Base-by-base conservation (phyloP, 2,329 filamentous ascomycete genomes). In the Celoporthe dispersa region DNA sequence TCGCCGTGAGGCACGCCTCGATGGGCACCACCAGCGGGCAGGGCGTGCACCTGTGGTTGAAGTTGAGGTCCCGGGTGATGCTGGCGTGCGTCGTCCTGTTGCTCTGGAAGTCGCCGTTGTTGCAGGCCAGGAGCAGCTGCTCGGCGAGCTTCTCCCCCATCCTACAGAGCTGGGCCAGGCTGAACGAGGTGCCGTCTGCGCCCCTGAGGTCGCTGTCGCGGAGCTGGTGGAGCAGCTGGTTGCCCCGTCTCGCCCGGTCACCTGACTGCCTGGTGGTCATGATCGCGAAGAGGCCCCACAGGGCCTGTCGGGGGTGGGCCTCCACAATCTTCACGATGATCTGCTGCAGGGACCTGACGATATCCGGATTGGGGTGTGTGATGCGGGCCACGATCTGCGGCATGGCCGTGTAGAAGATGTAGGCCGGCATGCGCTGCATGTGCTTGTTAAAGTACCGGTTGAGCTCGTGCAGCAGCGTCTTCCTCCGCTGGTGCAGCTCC, bases 321-420 rank as follows among this genome's bases (percentile, higher is more conserved):
- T 90, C 86, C 11, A 97, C 91, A n/a, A 98, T 93, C 78, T 93
- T 95, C 71, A 91, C 83, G 68, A 99, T 94, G 74, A 98, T 95
- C 44, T 87, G 86, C 67, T 91, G 88, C 8, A 99, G 83, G 12
- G 92, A 84, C 70, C 91, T 88, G 80, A 93, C 97, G 1, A 97
- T 94, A 1, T 90, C 88, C 4, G 80, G 80, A 78, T 97, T 93
- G 0, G 91, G 90, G 81, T 99, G 96, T 61, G 92, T 93, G 75
- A 99, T 98, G 41, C 96, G 91, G n/a, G 95, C 96, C 69, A 99
- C 92, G 72, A 99, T 92, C 80, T 99, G 96, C 6, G 96, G 92
- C 57, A 99, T 84, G 7, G 95, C 86, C 2, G 91, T 92, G 77
- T 94, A 95, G 79, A 94, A 94, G 41, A 94, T 88, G 75, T 92